Base-by-base conservation (phyloP, 495 filamentous ascomycete species). In the Hamigera avellanea region DNA sequence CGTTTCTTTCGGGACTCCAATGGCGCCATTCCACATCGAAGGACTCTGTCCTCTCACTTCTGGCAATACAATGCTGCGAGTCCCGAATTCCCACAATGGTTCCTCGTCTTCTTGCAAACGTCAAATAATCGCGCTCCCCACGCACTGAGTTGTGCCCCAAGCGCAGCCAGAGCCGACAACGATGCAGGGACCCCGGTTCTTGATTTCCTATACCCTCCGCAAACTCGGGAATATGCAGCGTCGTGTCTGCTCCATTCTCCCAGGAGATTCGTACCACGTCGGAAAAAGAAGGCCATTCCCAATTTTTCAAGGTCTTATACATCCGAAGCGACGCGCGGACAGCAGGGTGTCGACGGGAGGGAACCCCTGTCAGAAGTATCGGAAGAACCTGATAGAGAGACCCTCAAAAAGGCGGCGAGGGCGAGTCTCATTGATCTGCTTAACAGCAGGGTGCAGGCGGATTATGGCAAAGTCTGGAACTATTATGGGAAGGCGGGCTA, bases 11-110 rank as follows among this genome's bases (percentile, higher is more conserved):
- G 73, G 48, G 64, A 67, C 39, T 50, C 70, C 25, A 65, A 61
- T 29, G 64, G 63, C 42, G 55, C 67, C n/a, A 59, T 70, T 43
- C 74, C 66, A 48, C 73, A 61, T 45, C 64, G 67, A 45, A 73
- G 74, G 32, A 61, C 65, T 33, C 67, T 88, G 12, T 78, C 78
- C 43, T 73, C 72, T 17, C 52, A 61, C 35, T 81, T 86, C 39
- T 85, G 79, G 74, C 68, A 73, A 33, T 73, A 84, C 62, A 75
- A 70, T 23, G 70, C 66, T 26, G 50, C 64, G 41, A 62, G 72
- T 25, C 52, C 76, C 42, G 75, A 86, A 42, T 55, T 78, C 39
- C 50, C 67, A 18, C 39, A 52, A 18, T 72, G 67, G 63, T 60
- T 57, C 46, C 42, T 64, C 19, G 48, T 53, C 19, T 47, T 68